Percentiles rank a stretch among this genome's conserved stretches.
phyloP scores from a whole-genome alignment of 2,329 filamentous ascomycete species.

The Rutstroemia sp. region DNA sequence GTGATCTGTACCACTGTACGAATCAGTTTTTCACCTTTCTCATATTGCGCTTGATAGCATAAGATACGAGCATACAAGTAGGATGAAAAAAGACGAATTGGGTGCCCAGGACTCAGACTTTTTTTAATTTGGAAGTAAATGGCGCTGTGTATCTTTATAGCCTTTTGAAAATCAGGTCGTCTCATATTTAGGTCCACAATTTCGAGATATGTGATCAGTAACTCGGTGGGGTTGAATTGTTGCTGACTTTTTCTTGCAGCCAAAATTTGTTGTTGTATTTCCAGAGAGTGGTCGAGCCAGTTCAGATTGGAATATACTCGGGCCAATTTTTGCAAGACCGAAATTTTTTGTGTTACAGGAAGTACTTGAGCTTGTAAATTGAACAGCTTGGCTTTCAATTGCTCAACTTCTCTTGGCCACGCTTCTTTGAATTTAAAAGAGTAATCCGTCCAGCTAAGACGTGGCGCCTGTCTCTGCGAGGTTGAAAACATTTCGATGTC shows the following conservation, averaged over 20 bases:
- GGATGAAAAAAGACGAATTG: background rate
- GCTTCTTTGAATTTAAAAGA: background rate
- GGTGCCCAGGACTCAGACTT: background rate
- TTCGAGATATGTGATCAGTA: background rate
- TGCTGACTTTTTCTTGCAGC: background rate
- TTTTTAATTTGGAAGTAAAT: background rate
- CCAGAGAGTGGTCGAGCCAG: too few species aligned
- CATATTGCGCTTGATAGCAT: rapidly evolving
- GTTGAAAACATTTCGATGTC: background rate
- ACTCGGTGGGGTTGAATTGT: background rate
- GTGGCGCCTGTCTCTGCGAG: background rate
- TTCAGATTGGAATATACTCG: background rate
- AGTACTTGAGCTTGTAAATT: background rate
- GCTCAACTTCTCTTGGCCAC: background rate
- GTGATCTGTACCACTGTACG: background rate
- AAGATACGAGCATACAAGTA: background rate
- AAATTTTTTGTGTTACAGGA: background rate
- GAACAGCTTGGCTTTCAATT: background rate
- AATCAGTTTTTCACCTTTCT: background rate
- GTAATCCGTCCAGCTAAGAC: background rate
- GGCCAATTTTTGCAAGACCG: background rate
- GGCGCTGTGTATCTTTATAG: background rate
- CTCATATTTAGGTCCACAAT: background rate
- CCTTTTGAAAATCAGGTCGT: background rate
- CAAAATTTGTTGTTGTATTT: background rate